Evolutionary conservation across 75 land plant genomes (phyloP).

Genomic region (Sequoiadendron giganteum): DNA sequence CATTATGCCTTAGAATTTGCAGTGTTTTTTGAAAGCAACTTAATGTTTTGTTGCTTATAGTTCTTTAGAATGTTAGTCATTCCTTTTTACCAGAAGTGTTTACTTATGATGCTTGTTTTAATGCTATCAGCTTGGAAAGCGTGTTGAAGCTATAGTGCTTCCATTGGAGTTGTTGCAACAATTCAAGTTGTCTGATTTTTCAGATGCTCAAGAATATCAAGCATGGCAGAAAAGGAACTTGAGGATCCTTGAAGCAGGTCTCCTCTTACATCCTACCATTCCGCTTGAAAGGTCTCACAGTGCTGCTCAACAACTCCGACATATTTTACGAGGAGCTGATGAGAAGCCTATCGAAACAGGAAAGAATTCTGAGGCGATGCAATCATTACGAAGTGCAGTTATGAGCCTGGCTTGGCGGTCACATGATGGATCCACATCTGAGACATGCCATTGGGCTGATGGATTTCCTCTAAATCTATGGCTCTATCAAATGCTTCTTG

Average conservation of each 20-base stretch:
- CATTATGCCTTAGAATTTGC: not conserved
- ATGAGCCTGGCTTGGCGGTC: conserved; percentile 72
- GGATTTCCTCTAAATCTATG: conserved; percentile 86
- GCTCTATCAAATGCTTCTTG: conserved; percentile 77
- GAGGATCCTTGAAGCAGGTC: conserved; percentile 84
- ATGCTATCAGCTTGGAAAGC: conserved; percentile 58
- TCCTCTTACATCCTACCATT: conserved; percentile 65
- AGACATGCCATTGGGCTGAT: conserved; percentile 93
- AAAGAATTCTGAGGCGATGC: conserved; percentile 85
- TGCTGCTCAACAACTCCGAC: conserved; percentile 50
- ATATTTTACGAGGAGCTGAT: conserved; percentile 58
- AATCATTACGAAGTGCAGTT: conserved; percentile 72
- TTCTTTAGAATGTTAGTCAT: not conserved
- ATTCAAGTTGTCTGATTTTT: conserved; percentile 74
- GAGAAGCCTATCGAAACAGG: conserved; percentile 74
- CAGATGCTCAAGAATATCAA: conserved; percentile 67
- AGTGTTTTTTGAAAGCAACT: not conserved
- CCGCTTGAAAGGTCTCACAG: conserved; percentile 50
- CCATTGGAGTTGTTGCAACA: conserved; percentile 94
- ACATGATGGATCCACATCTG: conserved; percentile 51
- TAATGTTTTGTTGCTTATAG: not conserved
- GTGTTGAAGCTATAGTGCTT: conserved; percentile 63
- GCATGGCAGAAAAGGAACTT: conserved; percentile 69
- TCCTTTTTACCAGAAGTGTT: not conserved
- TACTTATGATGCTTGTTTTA: not conserved